Percentiles rank a stretch among this genome's conserved stretches.
These are phyloP conservation scores for Xylaria sp. DNA, from an alignment of 2,329 filamentous ascomycete species.

Conservation along the genomic window DNA sequence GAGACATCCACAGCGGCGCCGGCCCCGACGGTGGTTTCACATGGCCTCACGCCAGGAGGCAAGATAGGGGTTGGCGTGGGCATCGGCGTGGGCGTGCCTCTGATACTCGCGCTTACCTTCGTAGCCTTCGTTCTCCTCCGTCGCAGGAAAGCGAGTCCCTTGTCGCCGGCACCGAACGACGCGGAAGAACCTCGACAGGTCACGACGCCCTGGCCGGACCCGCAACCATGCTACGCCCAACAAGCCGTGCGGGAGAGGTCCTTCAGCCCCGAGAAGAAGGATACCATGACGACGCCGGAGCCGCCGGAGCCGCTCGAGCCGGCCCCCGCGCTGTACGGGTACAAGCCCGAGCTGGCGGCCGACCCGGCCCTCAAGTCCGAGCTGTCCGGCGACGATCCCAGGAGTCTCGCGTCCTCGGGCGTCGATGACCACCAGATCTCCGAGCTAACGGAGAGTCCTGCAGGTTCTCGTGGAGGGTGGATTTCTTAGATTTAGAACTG, in stretches of 20 bases:
- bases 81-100: conserved; percentile 24
- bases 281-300: conserved; percentile 1
- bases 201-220: conserved; percentile 1
- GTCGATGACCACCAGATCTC: conserved; percentile 7
- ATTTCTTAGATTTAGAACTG: too few relatives aligned
- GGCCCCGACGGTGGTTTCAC: not conserved
- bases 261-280: conserved; percentile 9
- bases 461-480: not conserved
- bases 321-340: conserved; percentile 16
- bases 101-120: conserved; percentile 18
- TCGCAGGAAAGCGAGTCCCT: conserved; percentile 18
- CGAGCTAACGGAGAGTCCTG: conserved; percentile 5
- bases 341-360: conserved; percentile 26
- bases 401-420: conserved; percentile 4
- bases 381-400: conserved; percentile 17
- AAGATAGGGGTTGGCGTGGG: conserved; percentile 29
- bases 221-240: not conserved
- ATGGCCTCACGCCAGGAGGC: conserved; percentile 20
- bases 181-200: conserved; percentile 1
- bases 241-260: conserved; percentile 7
- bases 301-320: conserved; percentile 22
- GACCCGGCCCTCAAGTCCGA: conserved; percentile 24
- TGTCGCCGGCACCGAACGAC: too few relatives aligned
- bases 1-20: conserved; percentile 4
- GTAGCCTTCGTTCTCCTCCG: conserved; percentile 19